phyloP scores from a whole-genome alignment of 306 rosid genomes.

The Trifolium subterraneum region DNA sequence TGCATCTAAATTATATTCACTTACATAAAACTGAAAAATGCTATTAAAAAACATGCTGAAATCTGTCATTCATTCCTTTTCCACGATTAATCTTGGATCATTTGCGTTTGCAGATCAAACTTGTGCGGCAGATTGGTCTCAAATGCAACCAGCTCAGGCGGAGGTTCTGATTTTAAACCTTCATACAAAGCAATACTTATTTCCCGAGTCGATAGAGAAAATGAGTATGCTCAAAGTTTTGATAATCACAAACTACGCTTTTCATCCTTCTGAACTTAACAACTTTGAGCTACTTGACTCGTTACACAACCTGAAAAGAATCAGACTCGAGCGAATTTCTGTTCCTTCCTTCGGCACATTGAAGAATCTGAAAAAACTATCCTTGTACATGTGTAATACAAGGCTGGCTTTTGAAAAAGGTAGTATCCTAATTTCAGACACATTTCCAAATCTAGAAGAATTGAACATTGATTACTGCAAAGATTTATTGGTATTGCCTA shows the following conservation, averaged over 20 bases:
- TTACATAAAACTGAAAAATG: background rate
- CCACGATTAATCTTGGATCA: conserved; percentile 4
- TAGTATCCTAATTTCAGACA: conserved; percentile 41
- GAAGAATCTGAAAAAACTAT: conserved; percentile 53
- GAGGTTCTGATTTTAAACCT: conserved; percentile 63
- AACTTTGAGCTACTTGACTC: conserved; percentile 45
- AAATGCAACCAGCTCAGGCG: conserved; percentile 42
- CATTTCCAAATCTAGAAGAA: conserved; percentile 51
- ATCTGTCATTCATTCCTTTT: background rate
- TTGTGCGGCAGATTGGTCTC: conserved; percentile 41
- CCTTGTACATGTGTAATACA: conserved; percentile 60
- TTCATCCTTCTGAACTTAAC: conserved; percentile 43
- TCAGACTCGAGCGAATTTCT: conserved; percentile 60
- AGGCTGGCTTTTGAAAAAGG: conserved; percentile 47
- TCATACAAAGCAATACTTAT: conserved; percentile 39
- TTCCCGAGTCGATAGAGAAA: conserved; percentile 45
- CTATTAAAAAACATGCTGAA: background rate
- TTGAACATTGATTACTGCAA: conserved; percentile 52
- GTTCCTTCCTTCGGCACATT: conserved; percentile 49
- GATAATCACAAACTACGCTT: conserved; percentile 51
- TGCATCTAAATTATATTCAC: background rate
- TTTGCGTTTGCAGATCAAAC: conserved; percentile 56
- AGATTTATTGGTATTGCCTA: conserved; percentile 43
- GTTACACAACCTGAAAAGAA: conserved; percentile 49
- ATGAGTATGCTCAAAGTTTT: conserved; percentile 61